Evolutionary conservation across 2,329 filamentous ascomycete species (phyloP).

Genomic region (Beauveria medogensis): DNA sequence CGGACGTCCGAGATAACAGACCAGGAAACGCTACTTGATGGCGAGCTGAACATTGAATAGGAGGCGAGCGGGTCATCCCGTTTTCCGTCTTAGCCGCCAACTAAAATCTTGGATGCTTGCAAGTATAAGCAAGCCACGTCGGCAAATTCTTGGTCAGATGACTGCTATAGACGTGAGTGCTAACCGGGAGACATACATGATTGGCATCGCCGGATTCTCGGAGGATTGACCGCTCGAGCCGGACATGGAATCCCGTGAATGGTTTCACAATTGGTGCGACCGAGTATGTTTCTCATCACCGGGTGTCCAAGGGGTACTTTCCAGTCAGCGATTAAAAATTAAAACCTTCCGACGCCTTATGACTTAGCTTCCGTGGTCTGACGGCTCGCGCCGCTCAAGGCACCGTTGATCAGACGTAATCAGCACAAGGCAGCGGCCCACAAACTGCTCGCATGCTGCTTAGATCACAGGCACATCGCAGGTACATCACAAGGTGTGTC

Average conservation of each 20-base stretch:
- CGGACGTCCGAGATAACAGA: neutral
- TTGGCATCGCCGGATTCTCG: neutral
- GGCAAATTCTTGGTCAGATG: neutral
- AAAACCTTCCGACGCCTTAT: neutral
- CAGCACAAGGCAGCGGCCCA: neutral
- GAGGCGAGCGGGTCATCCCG: neutral
- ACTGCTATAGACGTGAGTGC: neutral
- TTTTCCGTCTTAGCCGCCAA: neutral
- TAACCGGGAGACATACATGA: neutral
- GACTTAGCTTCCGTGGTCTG: neutral
- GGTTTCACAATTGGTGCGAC: neutral
- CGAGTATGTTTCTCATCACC: neutral
- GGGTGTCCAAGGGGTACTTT: neutral
- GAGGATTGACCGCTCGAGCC: neutral
- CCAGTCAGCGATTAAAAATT: too few species aligned
- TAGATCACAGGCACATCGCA: neutral
- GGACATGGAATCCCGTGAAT: neutral
- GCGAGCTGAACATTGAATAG: neutral
- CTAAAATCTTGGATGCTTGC: neutral
- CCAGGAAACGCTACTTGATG: neutral
- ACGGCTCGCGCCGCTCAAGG: neutral
- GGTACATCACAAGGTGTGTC: neutral
- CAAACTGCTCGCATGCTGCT: neutral
- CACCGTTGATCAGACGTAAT: neutral
- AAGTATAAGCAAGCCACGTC: neutral